Percentiles rank a stretch among this genome's conserved stretches.
These are phyloP conservation scores for Ceriops tagal DNA, from an alignment of 345 rosid species.

Conservation along the genomic window DNA sequence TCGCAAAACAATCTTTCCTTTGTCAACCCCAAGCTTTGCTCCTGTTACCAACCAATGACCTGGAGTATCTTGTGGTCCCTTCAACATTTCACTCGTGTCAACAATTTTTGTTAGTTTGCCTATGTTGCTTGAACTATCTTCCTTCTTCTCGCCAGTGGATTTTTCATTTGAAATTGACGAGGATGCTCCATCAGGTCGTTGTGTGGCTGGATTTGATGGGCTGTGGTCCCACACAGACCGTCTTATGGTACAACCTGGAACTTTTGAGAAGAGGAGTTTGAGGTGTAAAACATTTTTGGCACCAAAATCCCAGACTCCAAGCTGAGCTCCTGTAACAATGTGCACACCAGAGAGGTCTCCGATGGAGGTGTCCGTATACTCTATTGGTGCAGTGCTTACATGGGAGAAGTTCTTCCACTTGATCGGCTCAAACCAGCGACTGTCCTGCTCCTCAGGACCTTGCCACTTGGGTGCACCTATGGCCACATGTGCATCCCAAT, in stretches of 20 bases:
- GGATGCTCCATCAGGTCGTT: slow-evolving; percentile 49
- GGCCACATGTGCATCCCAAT: slow-evolving; percentile 92
- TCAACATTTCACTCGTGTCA: slow-evolving; percentile 75
- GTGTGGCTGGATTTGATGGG: slow-evolving; percentile 41
- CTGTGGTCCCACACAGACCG: slow-evolving; percentile 97
- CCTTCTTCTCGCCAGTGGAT: slow-evolving; percentile 51
- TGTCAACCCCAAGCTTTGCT: slow-evolving; percentile 92
- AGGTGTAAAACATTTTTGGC: slow-evolving; percentile 81
- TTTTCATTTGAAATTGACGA: slow-evolving; percentile 47
- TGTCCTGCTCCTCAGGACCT: slow-evolving; percentile 98
- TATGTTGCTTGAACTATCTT: slow-evolving; percentile 50
- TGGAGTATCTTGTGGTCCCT: slow-evolving; percentile 89
- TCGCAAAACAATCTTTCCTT: slow-evolving; percentile 85
- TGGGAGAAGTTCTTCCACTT: slow-evolving; percentile 99
- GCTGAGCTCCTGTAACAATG: slow-evolving; percentile 95
- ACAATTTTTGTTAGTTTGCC: slow-evolving; percentile 78
- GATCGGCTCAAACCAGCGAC: slow-evolving; percentile 97
- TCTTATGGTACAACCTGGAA: slow-evolving; percentile 91
- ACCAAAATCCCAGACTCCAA: slow-evolving; percentile 92
- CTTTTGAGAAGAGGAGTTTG: slow-evolving; percentile 92
- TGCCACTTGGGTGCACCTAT: slow-evolving; percentile 98
- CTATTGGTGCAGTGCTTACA: slow-evolving; percentile 95
- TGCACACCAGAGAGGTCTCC: slow-evolving; percentile 95
- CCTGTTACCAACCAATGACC: slow-evolving; percentile 99
- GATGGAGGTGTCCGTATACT: slow-evolving; percentile 72